Percentiles rank a stretch among this genome's conserved stretches.
phyloP scores from a whole-genome alignment of 257 asterid species.

The Nicotiana benthamiana region DNA sequence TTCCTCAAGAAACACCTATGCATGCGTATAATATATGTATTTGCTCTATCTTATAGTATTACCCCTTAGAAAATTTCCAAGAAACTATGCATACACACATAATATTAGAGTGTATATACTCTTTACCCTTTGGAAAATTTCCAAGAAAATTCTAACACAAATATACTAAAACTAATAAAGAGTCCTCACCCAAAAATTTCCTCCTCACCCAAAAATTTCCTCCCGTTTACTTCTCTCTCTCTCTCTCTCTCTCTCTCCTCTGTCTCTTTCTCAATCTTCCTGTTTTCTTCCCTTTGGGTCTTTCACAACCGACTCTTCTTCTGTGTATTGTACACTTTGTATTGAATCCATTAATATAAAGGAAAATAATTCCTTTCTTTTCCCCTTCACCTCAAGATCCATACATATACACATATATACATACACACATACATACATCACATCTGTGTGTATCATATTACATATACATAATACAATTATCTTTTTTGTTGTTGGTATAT shows the following conservation, averaged over 20 bases:
- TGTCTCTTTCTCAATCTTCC: neutral
- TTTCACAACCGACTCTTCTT: neutral
- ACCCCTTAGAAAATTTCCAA: neutral
- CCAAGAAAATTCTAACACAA: neutral
- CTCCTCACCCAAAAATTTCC: neutral
- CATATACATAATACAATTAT: neutral
- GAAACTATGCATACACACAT: neutral
- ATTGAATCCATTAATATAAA: neutral
- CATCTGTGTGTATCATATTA: neutral
- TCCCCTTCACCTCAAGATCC: neutral
- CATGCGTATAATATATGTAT: neutral
- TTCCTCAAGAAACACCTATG: neutral
- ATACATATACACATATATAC: neutral
- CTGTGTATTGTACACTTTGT: neutral
- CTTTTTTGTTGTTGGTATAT: neutral
- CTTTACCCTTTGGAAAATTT: neutral
- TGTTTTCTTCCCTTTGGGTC: constrained; percentile 5
- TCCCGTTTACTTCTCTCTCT: neutral
- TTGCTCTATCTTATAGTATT: too few species aligned
- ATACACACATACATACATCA: neutral
- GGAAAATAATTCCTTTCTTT: neutral
- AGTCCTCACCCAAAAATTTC: neutral
- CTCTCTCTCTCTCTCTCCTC: neutral
- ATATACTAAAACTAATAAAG: neutral
- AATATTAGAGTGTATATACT: neutral